Base-by-base conservation (phyloP, 2,329 filamentous ascomycete species). In the Aspergillus sp. region DNA sequence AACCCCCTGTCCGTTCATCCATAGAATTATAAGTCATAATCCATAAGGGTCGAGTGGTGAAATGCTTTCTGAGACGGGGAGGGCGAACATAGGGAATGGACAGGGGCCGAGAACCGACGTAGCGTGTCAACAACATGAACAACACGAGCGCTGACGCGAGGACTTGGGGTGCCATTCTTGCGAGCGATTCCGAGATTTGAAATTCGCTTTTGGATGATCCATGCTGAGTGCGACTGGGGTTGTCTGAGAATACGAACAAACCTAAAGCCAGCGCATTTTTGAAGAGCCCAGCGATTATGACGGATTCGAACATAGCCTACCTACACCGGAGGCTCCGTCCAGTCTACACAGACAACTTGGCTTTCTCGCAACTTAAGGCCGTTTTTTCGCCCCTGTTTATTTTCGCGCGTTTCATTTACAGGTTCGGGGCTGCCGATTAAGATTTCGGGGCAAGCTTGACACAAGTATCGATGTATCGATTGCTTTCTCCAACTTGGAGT, bases 141-240 rank as follows among this genome's bases (percentile, higher is more conserved):
- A 34, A 19, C 45, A 48, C 27, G 27, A 48, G n/a, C 9, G 27
- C 24, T 48, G 45, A 48, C 27, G 45, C 27, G 45, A 48, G 45
- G 34, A 9, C 12, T 34, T 20, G 30, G 12, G n/a, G 44, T 17
- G 22, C 15, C 30, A 6, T 34, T 34, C n/a, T 48, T 20, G 39
- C 7, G 39, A 41, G 39, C 27, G 27, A 48, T n/a, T 8, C 6
- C 39, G 20, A n/a, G 30, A 42, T 54, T 54, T 42, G 42, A 48
- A 54, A 54, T 54, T 44, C 13, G n/a, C 19, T 44, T 33, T 51
- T 17, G 34, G 48, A 15, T 42, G 50, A 48, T 54, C 52, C 44
- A 48, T 54, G 52, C 22, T n/a, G 30, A 48, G 52, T 47, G 27
- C 34, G 41, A 41, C 39, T 30, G 39, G 20, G 34, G 27, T 4